These are phyloP conservation scores for Vinca minor DNA, from an alignment of 257 asterid genomes.

Conservation along the genomic window DNA sequence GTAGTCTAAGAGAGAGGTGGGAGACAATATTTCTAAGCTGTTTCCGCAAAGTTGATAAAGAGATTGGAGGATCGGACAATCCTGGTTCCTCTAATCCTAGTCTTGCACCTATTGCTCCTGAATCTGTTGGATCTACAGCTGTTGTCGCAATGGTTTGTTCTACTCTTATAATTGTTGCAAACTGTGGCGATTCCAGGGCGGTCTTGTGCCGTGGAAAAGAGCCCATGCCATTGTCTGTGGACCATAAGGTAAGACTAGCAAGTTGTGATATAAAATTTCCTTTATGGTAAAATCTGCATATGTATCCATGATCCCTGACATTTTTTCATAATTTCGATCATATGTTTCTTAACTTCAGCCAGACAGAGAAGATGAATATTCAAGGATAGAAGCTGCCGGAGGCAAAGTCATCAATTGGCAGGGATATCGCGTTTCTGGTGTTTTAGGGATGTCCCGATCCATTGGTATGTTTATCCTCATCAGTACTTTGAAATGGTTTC, in stretches of 20 bases:
- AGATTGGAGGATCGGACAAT: constrained; percentile 51
- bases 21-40: constrained; percentile 46
- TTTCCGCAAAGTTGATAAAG: constrained; percentile 65
- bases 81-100: constrained; percentile 16
- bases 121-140: constrained; percentile 90
- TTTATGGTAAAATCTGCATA: not conserved
- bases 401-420: constrained; percentile 78
- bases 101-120: constrained; percentile 54
- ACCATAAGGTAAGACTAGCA: constrained; percentile 54
- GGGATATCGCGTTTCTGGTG: constrained; percentile 76
- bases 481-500: not conserved
- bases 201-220: constrained; percentile 63
- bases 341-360: constrained; percentile 35
- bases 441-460: constrained; percentile 68
- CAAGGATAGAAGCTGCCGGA: constrained; percentile 62
- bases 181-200: constrained; percentile 92
- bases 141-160: constrained; percentile 65
- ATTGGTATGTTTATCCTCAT: constrained; percentile 38
- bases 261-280: not conserved
- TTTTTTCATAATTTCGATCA: not conserved
- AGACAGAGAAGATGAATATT: constrained; percentile 54
- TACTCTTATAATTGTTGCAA: constrained; percentile 69
- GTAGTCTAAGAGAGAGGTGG: constrained; percentile 53
- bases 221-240: constrained; percentile 57
- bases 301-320: not conserved